Evolutionary conservation across 2,329 filamentous ascomycete species (phyloP), one percentile per base, ranked within the genome.

Genomic region (Biscogniauxia mediterranea): DNA sequence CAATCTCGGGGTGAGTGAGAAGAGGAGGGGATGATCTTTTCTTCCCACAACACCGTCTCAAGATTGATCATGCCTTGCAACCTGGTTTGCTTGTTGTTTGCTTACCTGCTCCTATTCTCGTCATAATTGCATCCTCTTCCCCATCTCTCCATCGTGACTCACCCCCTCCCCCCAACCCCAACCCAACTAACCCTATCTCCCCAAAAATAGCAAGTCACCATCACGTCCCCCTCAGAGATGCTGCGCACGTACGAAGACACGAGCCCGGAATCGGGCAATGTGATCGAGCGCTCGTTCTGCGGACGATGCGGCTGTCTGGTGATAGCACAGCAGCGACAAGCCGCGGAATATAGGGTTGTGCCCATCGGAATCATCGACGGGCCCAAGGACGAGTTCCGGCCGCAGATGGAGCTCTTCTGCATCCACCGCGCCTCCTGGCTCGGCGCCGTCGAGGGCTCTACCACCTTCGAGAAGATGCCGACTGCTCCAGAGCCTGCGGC

Each of bases 281-380:
- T 60, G 2, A 61, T 70, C 17, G 11, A 51, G 25, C 64, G 67
- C 38, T 65, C 60, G 6, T 70, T 70, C 60, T 70, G 69, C 61
- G 63, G 65, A 28, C 60, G 54, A 20, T 70, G 69, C 61, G 69
- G 69, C 54, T 59, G 63, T 11, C 58, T 61, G 13, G 57, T 57
- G 15, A 13, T 11, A 23, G 42, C 49, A n/a, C 3, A 11, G 2
- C 28, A 9, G 3, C 28, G 28, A 32, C 3, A 8, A 32, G 7
- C 3, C 1, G 54, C 32, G 6, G 57, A 52, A 1, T 6, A 23
- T 19, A 9, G 57, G 54, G 51, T 59, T 19, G 32, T 71, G n/a
- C 61, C 69, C n/a, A 28, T 62, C n/a, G 70, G 67, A 49, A 57
- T 70, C 53, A 54, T 71, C 49, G 67, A 71, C 50, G 67, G 64